Evolutionary conservation across 768 basidiomycete genomes (phyloP).

Genomic region (Sistotremastrum suecicum): DNA sequence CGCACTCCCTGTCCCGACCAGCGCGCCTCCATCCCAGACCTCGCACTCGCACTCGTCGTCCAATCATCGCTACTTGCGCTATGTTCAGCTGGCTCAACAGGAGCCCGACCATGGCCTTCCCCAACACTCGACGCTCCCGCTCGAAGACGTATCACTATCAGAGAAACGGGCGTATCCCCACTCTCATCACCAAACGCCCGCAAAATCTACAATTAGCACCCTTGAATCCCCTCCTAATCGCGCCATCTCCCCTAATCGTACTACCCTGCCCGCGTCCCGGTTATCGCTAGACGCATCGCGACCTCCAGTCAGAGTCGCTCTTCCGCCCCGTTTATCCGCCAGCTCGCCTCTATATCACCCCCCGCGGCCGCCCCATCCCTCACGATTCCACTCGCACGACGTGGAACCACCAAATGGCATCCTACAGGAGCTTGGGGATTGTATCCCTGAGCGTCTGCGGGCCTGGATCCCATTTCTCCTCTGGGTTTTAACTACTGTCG

Average conservation of each 20-base stretch:
- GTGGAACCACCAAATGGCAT: constrained; percentile 4
- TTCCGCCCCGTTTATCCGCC: constrained; percentile 20
- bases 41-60: too few species aligned
- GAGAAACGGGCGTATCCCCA: too few species aligned
- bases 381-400: constrained; percentile 8
- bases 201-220: background rate
- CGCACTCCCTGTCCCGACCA: too few species aligned
- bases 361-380: constrained; percentile 7
- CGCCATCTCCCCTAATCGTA: constrained; percentile 17
- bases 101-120: background rate
- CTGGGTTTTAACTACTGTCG: constrained; percentile 65
- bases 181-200: too few species aligned
- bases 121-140: too few species aligned
- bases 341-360: constrained; percentile 4
- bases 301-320: constrained; percentile 15
- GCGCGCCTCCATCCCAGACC: too few species aligned
- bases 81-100: background rate
- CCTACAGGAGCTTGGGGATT: constrained; percentile 18
- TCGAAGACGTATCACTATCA: too few species aligned
- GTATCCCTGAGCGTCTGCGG: constrained; percentile 44
- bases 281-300: constrained; percentile 1
- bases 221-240: constrained; percentile 3
- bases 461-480: constrained; percentile 68
- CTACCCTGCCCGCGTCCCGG: constrained; percentile 6
- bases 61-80: background rate